These are phyloP conservation scores for Aureobasidium zeae DNA, from an alignment of 2,329 filamentous ascomycete genomes.

Conservation along the genomic window DNA sequence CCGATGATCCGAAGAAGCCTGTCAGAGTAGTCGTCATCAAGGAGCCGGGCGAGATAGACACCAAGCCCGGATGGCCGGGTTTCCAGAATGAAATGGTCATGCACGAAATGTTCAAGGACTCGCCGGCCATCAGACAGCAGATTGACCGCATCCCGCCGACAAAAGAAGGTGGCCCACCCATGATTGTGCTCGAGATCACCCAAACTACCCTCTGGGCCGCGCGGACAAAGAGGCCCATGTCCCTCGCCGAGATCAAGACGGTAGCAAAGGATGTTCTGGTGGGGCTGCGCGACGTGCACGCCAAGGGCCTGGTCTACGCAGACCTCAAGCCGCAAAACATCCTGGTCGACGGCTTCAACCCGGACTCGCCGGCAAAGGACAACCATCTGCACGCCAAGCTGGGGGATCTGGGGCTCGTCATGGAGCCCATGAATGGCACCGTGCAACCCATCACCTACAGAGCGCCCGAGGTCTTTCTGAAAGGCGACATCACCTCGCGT, in stretches of 20 bases:
- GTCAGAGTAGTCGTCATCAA: conserved; percentile 22
- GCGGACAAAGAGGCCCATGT: conserved; percentile 22
- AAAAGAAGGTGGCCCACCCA: conserved; percentile 18
- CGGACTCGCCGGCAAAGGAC: conserved; percentile 16
- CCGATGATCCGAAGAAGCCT: conserved; percentile 15
- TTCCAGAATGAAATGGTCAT: conserved; percentile 27
- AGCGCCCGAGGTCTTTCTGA: conserved; percentile 26
- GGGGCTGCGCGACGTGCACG: conserved; percentile 22
- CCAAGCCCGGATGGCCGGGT: conserved; percentile 18
- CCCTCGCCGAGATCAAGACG: conserved; percentile 21
- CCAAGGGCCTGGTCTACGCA: conserved; percentile 23
- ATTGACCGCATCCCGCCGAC: conserved; percentile 23
- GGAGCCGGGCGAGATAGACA: conserved; percentile 21
- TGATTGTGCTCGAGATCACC: conserved; percentile 23
- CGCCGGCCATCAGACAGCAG: conserved; percentile 20
- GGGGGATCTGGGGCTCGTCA: conserved; percentile 25
- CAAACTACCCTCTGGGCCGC: conserved; percentile 24
- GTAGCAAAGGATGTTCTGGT: conserved; percentile 21
- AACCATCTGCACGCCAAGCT: conserved; percentile 22
- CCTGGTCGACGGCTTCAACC: conserved; percentile 24
- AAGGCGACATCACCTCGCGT: conserved; percentile 21
- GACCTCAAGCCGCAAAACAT: conserved; percentile 27
- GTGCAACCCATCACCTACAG: conserved; percentile 25
- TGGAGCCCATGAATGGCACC: conserved; percentile 21
- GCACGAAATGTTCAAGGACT: conserved; percentile 25